Conservation (phyloP, 2,329 filamentous ascomycete species). For the Aspergillus pseudoviridinutans region DNA sequence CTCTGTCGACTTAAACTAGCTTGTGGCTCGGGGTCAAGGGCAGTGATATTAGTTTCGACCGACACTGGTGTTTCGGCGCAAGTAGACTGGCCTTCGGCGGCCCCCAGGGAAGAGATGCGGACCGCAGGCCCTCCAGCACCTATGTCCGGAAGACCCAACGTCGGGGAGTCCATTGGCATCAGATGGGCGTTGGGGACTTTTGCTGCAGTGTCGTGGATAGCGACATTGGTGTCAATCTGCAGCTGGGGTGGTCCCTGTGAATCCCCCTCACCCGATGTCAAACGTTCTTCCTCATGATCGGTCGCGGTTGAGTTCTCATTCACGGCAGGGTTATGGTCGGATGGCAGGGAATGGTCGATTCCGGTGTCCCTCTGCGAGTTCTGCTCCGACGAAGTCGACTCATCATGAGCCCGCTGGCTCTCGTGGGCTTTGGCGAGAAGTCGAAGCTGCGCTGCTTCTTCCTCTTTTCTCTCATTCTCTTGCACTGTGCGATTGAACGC, state of each 20-base stretch:
- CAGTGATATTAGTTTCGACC: conserved; percentile 57
- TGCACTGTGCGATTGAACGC: conserved; percentile 82
- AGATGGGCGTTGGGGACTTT: conserved; percentile 9
- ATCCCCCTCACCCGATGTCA: conserved; percentile 1
- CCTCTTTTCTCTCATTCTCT: conserved; percentile 59
- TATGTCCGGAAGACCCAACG: conserved; percentile 32
- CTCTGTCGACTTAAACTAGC: conserved; percentile 47
- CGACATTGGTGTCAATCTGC: conserved; percentile 23
- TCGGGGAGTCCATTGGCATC: conserved; percentile 41
- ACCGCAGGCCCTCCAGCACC: conserved; percentile 6
- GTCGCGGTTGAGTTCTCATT: conserved; percentile 16
- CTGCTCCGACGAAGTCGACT: conserved; percentile 19
- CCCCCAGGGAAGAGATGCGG: not conserved
- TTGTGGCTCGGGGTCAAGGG: conserved; percentile 69
- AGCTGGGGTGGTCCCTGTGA: conserved; percentile 19
- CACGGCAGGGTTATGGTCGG: conserved; percentile 21
- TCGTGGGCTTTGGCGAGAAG: conserved; percentile 38
- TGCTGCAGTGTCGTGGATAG: conserved; percentile 5
- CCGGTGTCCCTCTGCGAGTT: conserved; percentile 10
- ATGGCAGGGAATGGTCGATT: conserved; percentile 2
- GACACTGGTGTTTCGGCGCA: conserved; percentile 56
- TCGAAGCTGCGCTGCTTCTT: conserved; percentile 51
- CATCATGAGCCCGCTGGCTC: conserved; percentile 46
- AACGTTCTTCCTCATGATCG: conserved; percentile 11
- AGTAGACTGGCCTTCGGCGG: conserved; percentile 11